Percentiles rank a stretch among this genome's conserved stretches.
Evolutionary conservation across 73 alveolate species (phyloP).

Genomic region (Diophrys appendiculata): DNA sequence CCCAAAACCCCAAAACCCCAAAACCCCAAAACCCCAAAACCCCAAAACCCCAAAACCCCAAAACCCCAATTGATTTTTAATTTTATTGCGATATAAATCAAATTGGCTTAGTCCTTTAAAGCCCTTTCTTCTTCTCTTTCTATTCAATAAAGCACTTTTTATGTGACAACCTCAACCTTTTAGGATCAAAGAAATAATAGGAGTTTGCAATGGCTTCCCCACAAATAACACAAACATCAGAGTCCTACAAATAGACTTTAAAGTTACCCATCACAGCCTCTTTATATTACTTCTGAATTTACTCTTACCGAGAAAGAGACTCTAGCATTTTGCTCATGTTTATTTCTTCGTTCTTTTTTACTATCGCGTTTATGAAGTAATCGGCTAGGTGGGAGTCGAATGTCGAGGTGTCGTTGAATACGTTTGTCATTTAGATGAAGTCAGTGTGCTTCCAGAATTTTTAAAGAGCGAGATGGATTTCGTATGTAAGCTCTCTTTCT

Average conservation of each 20-base stretch:
- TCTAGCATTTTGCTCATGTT: not conserved
- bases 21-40: too few species aligned
- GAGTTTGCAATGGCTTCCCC: not conserved
- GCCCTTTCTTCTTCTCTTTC: too few species aligned
- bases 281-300: not conserved
- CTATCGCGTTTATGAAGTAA: not conserved
- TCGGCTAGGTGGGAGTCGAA: not conserved
- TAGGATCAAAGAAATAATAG: not conserved
- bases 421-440: not conserved
- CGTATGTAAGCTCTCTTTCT: not conserved
- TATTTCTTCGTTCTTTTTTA: not conserved
- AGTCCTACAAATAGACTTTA: not conserved
- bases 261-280: not conserved
- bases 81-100: too few species aligned
- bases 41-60: too few species aligned
- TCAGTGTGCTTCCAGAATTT: constrained; percentile 1
- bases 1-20: too few species aligned
- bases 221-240: not conserved
- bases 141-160: too few species aligned
- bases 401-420: not conserved
- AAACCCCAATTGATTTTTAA: too few species aligned
- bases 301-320: not conserved
- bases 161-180: not conserved
- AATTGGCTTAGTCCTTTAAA: too few species aligned
- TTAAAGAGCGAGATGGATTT: not conserved